phyloP scores from a whole-genome alignment of 345 rosid species.

The Eucalyptus tenuipes region DNA sequence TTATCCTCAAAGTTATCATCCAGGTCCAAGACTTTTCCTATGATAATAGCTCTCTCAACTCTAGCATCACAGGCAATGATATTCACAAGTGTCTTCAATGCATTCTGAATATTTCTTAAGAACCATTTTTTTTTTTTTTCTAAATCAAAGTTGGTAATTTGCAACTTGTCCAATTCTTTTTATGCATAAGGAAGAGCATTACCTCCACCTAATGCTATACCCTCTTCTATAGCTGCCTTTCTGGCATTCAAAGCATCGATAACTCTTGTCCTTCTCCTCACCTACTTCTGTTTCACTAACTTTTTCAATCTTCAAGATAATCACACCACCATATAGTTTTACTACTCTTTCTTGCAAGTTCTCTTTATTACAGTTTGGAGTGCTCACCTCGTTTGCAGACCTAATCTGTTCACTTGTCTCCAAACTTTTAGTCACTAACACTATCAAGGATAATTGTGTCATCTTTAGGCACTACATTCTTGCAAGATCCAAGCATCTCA shows the following conservation, averaged over 20 bases:
- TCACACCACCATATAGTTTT: constrained; percentile 91
- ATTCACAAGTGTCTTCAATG: constrained; percentile 76
- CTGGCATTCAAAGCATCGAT: constrained; percentile 95
- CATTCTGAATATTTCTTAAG: constrained; percentile 72
- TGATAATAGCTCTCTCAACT: constrained; percentile 91
- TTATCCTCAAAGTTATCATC: constrained; percentile 68
- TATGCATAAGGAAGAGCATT: constrained; percentile 86
- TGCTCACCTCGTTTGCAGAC: constrained; percentile 58
- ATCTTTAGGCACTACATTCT: constrained; percentile 91
- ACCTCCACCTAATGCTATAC: constrained; percentile 98
- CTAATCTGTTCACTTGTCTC: constrained; percentile 90
- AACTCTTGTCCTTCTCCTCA: constrained; percentile 86
- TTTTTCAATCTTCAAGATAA: constrained; percentile 95
- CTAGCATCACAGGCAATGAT: constrained; percentile 86
- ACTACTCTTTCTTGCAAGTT: constrained; percentile 91
- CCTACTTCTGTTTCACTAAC: constrained; percentile 90
- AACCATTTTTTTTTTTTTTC: too few species aligned
- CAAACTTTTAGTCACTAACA: constrained; percentile 69
- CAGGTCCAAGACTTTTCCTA: constrained; percentile 87
- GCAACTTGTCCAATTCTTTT: constrained; percentile 73
- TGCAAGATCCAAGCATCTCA: constrained; percentile 85
- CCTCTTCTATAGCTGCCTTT: constrained; percentile 98
- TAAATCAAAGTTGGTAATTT: constrained; percentile 80
- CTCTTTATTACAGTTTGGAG: constrained; percentile 89
- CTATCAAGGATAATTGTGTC: constrained; percentile 86